Percentiles rank a stretch among this genome's conserved stretches.
Conservation (phyloP, 108 stramenopile species). For the Cyclotella sp. region DNA sequence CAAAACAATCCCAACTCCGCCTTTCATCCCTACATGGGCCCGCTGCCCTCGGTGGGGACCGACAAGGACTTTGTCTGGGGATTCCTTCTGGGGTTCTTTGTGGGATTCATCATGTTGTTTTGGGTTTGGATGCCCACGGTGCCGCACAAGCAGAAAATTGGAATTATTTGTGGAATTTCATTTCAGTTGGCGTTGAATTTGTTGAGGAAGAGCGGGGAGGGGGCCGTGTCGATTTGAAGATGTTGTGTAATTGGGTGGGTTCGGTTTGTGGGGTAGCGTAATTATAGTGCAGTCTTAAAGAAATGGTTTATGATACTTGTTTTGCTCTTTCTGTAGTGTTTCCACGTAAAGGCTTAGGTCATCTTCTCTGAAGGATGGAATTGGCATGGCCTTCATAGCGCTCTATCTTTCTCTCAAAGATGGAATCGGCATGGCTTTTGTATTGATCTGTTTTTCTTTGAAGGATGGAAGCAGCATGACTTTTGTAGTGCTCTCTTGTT, state of each 20-base stretch:
- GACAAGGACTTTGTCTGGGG: conserved; percentile 93
- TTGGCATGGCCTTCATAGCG: no score
- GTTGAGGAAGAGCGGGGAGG: conserved; percentile 46
- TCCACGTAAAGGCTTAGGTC: no score
- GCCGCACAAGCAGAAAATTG: conserved; percentile 91
- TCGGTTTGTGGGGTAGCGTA: no score
- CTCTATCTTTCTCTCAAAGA: no score
- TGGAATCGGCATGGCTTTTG: no score
- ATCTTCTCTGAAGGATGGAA: no score
- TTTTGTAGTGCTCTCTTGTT: no score
- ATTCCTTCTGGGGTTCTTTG: conserved; percentile 91
- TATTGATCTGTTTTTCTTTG: no score
- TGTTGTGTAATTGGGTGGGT: neutral
- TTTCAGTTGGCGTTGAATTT: conserved; percentile 75
- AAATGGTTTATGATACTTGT: no score
- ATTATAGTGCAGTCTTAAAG: no score
- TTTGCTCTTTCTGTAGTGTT: no score
- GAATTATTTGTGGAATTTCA: conserved; percentile 88
- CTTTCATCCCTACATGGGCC: conserved; percentile 37
- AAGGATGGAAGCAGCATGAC: no score
- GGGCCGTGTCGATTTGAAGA: neutral
- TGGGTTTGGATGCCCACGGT: conserved; percentile 96
- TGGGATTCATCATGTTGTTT: conserved; percentile 90
- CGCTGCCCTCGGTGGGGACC: conserved; percentile 63
- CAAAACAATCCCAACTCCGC: conserved; percentile 11